Evolutionary conservation across 2,329 filamentous ascomycete species (phyloP), one percentile per base, ranked within the genome.

Genomic region (Arthrinium puccinioides): DNA sequence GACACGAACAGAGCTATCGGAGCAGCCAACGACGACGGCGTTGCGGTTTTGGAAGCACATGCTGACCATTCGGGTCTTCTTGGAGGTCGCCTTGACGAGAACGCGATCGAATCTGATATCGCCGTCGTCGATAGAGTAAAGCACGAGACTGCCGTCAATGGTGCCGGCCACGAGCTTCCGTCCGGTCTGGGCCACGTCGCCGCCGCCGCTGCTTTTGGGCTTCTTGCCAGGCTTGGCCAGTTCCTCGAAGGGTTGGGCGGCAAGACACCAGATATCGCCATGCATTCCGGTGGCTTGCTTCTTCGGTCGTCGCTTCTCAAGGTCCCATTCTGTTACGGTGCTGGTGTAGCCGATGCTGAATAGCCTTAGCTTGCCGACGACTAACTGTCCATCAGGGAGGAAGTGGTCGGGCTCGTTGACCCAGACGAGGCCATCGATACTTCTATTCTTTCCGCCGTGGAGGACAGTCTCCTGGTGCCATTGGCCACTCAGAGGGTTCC

Each of bases 291-390:
- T 88, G 14, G 87, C 87, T 60, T 94, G 84, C 41, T 84, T 78
- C 62, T 83, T 76, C 9, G 88, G 85, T 39, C 77, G 72, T 11
- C 86, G 87, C 45, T 80, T 84, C 48, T 79, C 78, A 18, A 98
- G 69, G 64, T 97, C 84, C 92, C 92, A 98, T 62, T 98, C 92
- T 0, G 89, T 96, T 32, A 98, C 80, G 18, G 83, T 84, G 36
- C 84, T 87, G 15, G 89, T 94, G 58, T 92, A 94, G 40, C 90
- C 90, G 55, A 96, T 94, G 62, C 90, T 97, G 67, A 98, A 98
- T 28, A 98, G 76, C 42, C 92, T 79, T 53, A 92, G 72, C 50
- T 75, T 83, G 37, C 89, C 90, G 19, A 80, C 63, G 14, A 80
- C 61, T 44, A 72, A 67, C 44, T 73, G 75, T 19, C 77, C 81